Evolutionary conservation across 371 early-diverging fungal species (phyloP).

Genomic region (Amoeboradix gromovi): DNA sequence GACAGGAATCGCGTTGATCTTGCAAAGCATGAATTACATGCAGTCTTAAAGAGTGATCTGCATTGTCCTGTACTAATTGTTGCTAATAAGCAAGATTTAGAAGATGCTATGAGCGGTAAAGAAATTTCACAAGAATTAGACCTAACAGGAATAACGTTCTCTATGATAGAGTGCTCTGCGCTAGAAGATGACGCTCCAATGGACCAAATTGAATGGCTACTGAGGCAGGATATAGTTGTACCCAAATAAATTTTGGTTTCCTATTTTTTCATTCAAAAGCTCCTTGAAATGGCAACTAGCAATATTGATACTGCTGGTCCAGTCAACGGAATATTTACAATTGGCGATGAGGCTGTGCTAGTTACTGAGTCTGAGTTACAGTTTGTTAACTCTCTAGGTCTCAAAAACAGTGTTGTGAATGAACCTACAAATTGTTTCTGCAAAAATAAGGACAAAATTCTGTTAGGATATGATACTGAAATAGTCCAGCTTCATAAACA

Average conservation of each 20-base stretch:
- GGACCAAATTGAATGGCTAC: background rate
- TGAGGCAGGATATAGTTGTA: background rate
- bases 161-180: background rate
- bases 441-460: background rate
- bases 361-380: background rate
- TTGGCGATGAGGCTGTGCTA: background rate
- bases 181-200: background rate
- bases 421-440: background rate
- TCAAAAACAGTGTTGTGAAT: background rate
- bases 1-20: constrained; percentile 46
- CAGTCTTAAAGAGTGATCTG: constrained; percentile 46
- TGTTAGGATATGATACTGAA: background rate
- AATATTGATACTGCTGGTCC: background rate
- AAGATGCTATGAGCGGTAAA: constrained; percentile 8
- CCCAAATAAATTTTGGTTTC: too few relatives aligned
- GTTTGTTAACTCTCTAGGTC: background rate
- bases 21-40: constrained; percentile 40
- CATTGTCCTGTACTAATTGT: constrained; percentile 34
- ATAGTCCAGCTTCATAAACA: background rate
- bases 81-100: constrained; percentile 88
- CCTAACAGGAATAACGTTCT: background rate
- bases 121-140: background rate
- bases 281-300: too few relatives aligned
- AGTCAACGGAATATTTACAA: background rate
- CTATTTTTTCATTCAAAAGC: too few relatives aligned